Conservation (phyloP, 345 rosid genomes). For the Geranium brycei region DNA sequence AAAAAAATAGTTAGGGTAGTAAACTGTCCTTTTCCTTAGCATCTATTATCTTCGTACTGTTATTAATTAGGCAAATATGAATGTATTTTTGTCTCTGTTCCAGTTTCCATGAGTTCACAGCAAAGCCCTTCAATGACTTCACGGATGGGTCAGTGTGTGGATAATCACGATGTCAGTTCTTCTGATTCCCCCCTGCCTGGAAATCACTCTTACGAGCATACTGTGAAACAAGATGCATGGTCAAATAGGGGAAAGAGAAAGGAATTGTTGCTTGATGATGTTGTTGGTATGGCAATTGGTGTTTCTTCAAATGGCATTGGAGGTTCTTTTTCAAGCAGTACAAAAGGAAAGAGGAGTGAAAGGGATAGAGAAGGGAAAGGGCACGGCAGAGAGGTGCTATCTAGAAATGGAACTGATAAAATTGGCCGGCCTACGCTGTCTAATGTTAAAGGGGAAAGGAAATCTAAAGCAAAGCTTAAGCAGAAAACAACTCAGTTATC, state of each 20-base stretch:
- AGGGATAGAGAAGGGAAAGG: slow-evolving; percentile 94
- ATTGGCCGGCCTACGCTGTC: slow-evolving; percentile 60
- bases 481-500: slow-evolving; percentile 78
- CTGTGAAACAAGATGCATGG: slow-evolving; percentile 51
- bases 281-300: slow-evolving; percentile 38
- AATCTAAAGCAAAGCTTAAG: slow-evolving; percentile 76
- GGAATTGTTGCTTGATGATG: slow-evolving; percentile 78
- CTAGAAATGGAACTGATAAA: slow-evolving; percentile 64
- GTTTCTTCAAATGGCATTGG: slow-evolving; percentile 28
- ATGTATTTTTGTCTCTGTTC: slow-evolving; percentile 19
- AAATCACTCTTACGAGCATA: slow-evolving; percentile 34
- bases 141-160: slow-evolving; percentile 33
- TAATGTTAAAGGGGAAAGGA: slow-evolving; percentile 73
- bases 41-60: neutral
- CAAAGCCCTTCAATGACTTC: slow-evolving; percentile 17
- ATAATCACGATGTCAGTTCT: slow-evolving; percentile 29
- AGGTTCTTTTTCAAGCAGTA: slow-evolving; percentile 48
- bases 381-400: slow-evolving; percentile 48
- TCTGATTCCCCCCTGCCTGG: slow-evolving; percentile 29
- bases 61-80: slow-evolving; percentile 2
- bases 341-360: slow-evolving; percentile 29
- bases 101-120: slow-evolving; percentile 40
- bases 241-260: slow-evolving; percentile 73
- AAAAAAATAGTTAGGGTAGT: too few relatives aligned
- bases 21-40: too few relatives aligned